Percentiles rank a stretch among this genome's conserved stretches.
Conservation (phyloP, 2,329 filamentous ascomycete genomes). For the Elsinoe perseae region DNA sequence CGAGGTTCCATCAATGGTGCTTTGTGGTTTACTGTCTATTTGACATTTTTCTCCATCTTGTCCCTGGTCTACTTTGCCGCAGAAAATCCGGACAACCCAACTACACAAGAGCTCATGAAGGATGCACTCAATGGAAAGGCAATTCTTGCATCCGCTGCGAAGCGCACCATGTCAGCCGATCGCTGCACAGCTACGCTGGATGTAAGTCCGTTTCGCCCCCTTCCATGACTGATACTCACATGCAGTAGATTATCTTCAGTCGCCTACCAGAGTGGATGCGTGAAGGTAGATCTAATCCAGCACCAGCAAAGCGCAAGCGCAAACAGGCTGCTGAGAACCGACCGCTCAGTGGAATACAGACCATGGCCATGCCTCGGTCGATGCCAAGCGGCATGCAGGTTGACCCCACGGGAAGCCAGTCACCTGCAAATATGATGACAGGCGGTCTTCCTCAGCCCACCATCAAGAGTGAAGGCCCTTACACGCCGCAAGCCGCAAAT, state of each 20-base stretch:
- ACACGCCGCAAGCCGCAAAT: background rate
- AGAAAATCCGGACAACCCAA: slow-evolving; percentile 68
- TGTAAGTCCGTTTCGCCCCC: slow-evolving; percentile 43
- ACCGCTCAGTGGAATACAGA: background rate
- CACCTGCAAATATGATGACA: slow-evolving; percentile 10
- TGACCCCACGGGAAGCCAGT: background rate
- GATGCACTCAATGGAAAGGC: slow-evolving; percentile 81
- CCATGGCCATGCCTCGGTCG: background rate
- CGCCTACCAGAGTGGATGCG: slow-evolving; percentile 58
- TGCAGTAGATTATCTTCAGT: slow-evolving; percentile 65
- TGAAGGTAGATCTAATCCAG: slow-evolving; percentile 37
- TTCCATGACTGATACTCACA: slow-evolving; percentile 20
- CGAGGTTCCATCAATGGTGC: slow-evolving; percentile 68
- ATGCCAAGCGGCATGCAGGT: background rate
- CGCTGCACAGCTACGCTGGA: slow-evolving; percentile 70
- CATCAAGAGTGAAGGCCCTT: slow-evolving; percentile 5
- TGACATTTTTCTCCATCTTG: slow-evolving; percentile 72
- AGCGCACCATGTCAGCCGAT: slow-evolving; percentile 82
- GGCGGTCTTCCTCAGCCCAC: slow-evolving; percentile 3
- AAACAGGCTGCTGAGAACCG: slow-evolving; percentile 27
- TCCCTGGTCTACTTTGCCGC: slow-evolving; percentile 72
- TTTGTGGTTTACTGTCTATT: slow-evolving; percentile 82
- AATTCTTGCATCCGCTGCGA: slow-evolving; percentile 69
- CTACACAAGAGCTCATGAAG: slow-evolving; percentile 69
- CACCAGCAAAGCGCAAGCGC: slow-evolving; percentile 40